These are phyloP conservation scores for Allium cepa DNA, from an alignment of 106 monocot genomes.

Conservation along the genomic window DNA sequence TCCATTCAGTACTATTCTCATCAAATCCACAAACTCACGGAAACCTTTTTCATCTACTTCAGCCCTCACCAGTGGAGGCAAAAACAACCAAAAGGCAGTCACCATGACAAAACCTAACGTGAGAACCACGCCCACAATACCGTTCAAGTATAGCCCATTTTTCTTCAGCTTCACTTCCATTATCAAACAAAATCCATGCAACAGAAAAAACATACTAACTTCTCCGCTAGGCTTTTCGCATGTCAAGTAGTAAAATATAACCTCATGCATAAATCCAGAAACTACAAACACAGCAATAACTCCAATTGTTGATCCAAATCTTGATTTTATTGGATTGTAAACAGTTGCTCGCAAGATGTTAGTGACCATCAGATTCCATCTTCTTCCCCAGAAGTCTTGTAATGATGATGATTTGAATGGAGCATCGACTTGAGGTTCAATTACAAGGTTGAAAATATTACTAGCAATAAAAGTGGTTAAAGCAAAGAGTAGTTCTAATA, in stretches of 20 bases:
- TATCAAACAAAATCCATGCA: slow-evolving; percentile 30
- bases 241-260: slow-evolving; percentile 34
- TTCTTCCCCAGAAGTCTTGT: slow-evolving; percentile 55
- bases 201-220: slow-evolving; percentile 27
- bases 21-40: slow-evolving; percentile 13
- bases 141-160: neutral
- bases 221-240: slow-evolving; percentile 21
- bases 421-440: slow-evolving; percentile 48
- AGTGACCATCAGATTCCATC: slow-evolving; percentile 67
- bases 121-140: slow-evolving; percentile 16
- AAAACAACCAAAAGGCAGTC: slow-evolving; percentile 35
- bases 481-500: slow-evolving; percentile 37
- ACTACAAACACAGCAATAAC: slow-evolving; percentile 29
- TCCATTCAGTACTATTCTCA: slow-evolving; percentile 9
- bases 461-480: slow-evolving; percentile 8
- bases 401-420: slow-evolving; percentile 34
- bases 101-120: slow-evolving; percentile 27
- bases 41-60: slow-evolving; percentile 19
- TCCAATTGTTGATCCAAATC: slow-evolving; percentile 14
- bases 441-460: slow-evolving; percentile 20
- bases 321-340: slow-evolving; percentile 28
- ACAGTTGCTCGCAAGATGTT: slow-evolving; percentile 43
- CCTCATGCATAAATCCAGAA: slow-evolving; percentile 55
- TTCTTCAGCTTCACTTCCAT: slow-evolving; percentile 16
- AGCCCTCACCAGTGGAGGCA: slow-evolving; percentile 21